Evolutionary conservation across 305 asterid genomes (phyloP).

Genomic region (Rubia peregrina): DNA sequence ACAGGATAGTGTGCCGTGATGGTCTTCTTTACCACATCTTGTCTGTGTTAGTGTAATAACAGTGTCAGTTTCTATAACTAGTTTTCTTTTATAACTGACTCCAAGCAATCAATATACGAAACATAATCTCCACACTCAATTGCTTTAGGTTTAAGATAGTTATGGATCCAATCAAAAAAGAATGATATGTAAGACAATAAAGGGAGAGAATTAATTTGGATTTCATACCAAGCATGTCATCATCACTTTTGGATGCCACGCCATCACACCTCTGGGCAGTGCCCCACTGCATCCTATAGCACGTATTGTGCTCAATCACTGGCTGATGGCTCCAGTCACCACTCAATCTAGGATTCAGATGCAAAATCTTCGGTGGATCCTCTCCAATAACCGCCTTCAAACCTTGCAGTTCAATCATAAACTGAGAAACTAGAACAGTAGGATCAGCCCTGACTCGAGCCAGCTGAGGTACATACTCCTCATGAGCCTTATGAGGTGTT

Average conservation of each 20-base stretch:
- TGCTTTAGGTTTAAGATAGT: not conserved
- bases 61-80: not conserved
- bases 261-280: conserved; percentile 91
- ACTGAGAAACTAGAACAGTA: conserved; percentile 75
- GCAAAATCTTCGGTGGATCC: conserved; percentile 97
- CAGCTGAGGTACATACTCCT: conserved; percentile 83
- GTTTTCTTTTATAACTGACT: not conserved
- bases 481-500: conserved; percentile 80
- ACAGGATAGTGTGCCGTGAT: not conserved
- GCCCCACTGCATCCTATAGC: conserved; percentile 99
- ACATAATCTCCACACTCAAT: not conserved
- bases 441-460: conserved; percentile 46
- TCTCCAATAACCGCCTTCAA: conserved; percentile 90
- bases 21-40: not conserved
- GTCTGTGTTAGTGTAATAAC: not conserved
- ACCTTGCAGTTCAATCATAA: conserved; percentile 91
- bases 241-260: conserved; percentile 63
- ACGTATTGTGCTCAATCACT: conserved; percentile 93
- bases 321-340: conserved; percentile 98
- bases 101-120: not conserved
- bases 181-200: not conserved
- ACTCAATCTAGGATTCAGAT: conserved; percentile 88
- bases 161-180: not conserved
- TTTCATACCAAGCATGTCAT: conserved; percentile 71
- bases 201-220: conserved; percentile 6